These are phyloP conservation scores for Diospyros lotus DNA, from an alignment of 148 eudicot genomes.

Conservation along the genomic window DNA sequence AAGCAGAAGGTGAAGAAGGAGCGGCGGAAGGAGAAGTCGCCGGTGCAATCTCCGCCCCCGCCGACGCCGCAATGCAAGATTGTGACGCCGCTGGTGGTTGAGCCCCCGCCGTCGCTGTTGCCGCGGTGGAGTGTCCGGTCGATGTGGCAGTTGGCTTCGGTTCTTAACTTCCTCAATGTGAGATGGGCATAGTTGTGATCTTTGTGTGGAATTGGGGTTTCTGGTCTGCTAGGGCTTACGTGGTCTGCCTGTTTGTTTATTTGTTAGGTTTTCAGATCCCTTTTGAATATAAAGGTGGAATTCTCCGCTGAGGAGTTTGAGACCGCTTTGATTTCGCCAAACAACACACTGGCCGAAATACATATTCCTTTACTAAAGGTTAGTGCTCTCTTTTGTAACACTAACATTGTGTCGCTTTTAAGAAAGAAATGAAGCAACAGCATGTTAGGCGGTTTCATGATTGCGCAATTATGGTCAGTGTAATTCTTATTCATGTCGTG, in stretches of 20 bases:
- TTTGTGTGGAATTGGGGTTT: conserved; percentile 9
- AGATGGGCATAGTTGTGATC: conserved; percentile 16
- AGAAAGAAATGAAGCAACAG: not conserved
- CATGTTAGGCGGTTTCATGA: not conserved
- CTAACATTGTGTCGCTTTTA: not conserved
- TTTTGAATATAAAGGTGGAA: conserved; percentile 76
- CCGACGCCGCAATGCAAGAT: conserved; percentile 50
- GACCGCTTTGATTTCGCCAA: conserved; percentile 80
- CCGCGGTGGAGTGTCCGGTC: conserved; percentile 77
- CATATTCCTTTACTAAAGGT: conserved; percentile 97
- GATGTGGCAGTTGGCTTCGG: conserved; percentile 93
- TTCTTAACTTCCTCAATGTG: conserved; percentile 82
- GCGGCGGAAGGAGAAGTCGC: conserved; percentile 34
- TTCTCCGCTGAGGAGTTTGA: conserved; percentile 94
- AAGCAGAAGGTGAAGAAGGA: conserved; percentile 44
- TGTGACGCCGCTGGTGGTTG: conserved; percentile 58
- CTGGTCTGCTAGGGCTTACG: conserved; percentile 23
- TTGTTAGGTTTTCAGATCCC: conserved; percentile 71
- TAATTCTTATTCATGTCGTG: too few species aligned
- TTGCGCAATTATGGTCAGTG: conserved; percentile 1
- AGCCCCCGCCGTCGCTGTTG: conserved; percentile 56
- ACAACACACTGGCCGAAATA: conserved; percentile 68
- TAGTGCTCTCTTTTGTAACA: conserved; percentile 21
- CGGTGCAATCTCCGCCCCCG: conserved; percentile 18
- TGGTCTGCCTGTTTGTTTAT: conserved; percentile 24